A percentile compares a stretch with the other conserved stretches of the same genome.
phyloP scores from a whole-genome alignment of 139 green algal genomes.

The Pleodorina starrii region DNA sequence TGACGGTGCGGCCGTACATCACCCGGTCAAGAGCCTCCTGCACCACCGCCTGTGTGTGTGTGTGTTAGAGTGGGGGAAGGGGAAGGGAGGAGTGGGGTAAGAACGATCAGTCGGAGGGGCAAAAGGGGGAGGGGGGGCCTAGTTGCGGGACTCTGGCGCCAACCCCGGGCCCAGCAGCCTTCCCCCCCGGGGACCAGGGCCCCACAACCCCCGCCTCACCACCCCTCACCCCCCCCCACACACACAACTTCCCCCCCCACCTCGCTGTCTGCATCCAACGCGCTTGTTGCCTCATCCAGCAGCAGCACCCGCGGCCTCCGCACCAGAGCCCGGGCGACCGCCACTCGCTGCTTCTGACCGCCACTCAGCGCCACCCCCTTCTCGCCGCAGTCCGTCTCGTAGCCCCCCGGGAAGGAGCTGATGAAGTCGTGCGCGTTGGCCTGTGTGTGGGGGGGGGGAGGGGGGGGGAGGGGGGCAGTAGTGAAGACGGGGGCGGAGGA shows the following conservation, averaged over 20 bases:
- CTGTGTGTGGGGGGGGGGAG: slow-evolving; percentile 60
- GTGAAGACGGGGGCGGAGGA: too few relatives aligned
- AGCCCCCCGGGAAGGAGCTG: slow-evolving; percentile 81
- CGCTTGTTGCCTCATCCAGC: slow-evolving; percentile 67
- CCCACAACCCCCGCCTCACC: not conserved
- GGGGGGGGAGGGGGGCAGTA: not conserved
- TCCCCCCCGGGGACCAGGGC: too few relatives aligned
- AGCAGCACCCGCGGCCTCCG: slow-evolving; percentile 77
- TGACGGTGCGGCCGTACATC: slow-evolving; percentile 86
- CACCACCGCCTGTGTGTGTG: slow-evolving; percentile 74
- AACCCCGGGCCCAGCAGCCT: too few relatives aligned
- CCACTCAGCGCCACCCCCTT: slow-evolving; percentile 86
- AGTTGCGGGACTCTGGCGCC: not conserved
- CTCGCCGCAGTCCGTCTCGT: slow-evolving; percentile 90
- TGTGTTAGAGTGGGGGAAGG: not conserved
- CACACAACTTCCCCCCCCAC: not conserved
- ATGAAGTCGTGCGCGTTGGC: slow-evolving; percentile 93
- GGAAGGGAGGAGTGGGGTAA: not conserved
- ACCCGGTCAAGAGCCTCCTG: slow-evolving; percentile 93
- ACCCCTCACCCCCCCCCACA: not conserved
- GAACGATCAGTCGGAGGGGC: not conserved
- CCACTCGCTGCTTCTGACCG: slow-evolving; percentile 94
- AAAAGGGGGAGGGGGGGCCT: not conserved
- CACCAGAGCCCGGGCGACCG: slow-evolving; percentile 93
- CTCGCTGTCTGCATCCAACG: slow-evolving; percentile 78